Evolutionary conservation across 2,329 filamentous ascomycete genomes (phyloP).

Genomic region (Botryosphaeria agaves): DNA sequence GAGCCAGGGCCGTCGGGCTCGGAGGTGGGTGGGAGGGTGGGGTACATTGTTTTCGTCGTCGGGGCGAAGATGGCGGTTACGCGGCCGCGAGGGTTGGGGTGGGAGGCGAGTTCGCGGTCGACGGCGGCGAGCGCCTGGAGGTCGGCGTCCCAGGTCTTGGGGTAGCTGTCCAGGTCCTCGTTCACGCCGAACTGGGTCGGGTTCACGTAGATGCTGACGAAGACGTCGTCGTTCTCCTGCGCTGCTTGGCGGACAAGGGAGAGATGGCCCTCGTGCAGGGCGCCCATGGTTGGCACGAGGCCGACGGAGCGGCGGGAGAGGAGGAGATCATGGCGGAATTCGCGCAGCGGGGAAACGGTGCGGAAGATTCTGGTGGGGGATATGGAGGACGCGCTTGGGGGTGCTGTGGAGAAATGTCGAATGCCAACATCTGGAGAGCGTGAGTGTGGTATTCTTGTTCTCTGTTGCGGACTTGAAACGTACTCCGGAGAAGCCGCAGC

Average conservation of each 20-base stretch:
- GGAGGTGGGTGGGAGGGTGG: constrained; percentile 56
- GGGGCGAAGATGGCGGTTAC: constrained; percentile 79
- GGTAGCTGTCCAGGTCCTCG: constrained; percentile 81
- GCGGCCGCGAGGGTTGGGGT: constrained; percentile 30
- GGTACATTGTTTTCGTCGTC: constrained; percentile 72
- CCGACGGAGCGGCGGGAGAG: constrained; percentile 56
- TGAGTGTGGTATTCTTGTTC: not conserved
- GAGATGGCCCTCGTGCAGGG: constrained; percentile 81
- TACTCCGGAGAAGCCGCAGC: not conserved
- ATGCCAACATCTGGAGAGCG: not conserved
- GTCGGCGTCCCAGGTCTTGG: constrained; percentile 75
- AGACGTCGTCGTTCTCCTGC: constrained; percentile 65
- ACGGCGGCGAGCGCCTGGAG: constrained; percentile 47
- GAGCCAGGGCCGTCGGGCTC: constrained; percentile 61
- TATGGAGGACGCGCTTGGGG: not conserved
- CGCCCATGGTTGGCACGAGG: constrained; percentile 94
- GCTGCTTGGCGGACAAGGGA: constrained; percentile 74
- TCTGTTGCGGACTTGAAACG: not conserved
- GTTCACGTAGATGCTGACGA: constrained; percentile 90
- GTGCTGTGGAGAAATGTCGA: not conserved
- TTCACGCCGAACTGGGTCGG: constrained; percentile 85
- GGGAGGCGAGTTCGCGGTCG: constrained; percentile 49
- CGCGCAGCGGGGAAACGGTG: constrained; percentile 52
- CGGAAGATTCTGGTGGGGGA: constrained; percentile 54
- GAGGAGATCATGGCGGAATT: constrained; percentile 49